Evolutionary conservation across 2,329 filamentous ascomycete genomes (phyloP).

Genomic region (Zasmidium citrigriseum): DNA sequence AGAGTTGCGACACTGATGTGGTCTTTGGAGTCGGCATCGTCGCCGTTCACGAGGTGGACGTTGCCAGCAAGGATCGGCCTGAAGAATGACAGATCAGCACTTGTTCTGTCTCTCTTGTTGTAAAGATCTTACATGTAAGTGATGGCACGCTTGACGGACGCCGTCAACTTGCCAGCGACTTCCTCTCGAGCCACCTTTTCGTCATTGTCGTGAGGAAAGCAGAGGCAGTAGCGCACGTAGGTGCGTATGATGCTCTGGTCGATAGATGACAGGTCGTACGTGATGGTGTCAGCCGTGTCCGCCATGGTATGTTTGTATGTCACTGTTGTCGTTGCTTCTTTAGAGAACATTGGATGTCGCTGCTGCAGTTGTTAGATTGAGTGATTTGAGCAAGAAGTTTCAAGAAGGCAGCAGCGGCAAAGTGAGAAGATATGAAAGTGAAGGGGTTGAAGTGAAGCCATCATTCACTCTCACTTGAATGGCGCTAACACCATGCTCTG

Average conservation of each 20-base stretch:
- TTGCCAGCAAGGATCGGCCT: background rate
- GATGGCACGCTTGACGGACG: constrained; percentile 16
- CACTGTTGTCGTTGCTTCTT: constrained; percentile 2
- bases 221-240: constrained; percentile 25
- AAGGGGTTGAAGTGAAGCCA: background rate
- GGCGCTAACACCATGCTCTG: background rate
- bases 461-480: background rate
- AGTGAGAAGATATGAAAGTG: background rate
- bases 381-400: too few species aligned
- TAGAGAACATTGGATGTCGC: background rate
- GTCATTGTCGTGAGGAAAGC: constrained; percentile 17
- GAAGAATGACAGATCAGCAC: constrained; percentile 6
- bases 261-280: constrained; percentile 24
- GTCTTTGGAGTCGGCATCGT: too few species aligned
- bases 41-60: background rate
- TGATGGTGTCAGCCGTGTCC: constrained; percentile 17
- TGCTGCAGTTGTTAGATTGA: background rate
- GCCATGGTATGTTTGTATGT: constrained; percentile 1
- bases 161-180: constrained; percentile 10
- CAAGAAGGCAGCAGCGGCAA: background rate
- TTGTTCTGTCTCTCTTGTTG: background rate
- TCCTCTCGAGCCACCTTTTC: background rate
- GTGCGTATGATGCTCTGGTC: constrained; percentile 18
- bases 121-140: constrained; percentile 19
- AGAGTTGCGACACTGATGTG: too few species aligned